Evolutionary conservation across 306 rosid genomes (phyloP), one percentile per base, ranked within the genome.

Genomic region (Elaeagnus macrophylla): DNA sequence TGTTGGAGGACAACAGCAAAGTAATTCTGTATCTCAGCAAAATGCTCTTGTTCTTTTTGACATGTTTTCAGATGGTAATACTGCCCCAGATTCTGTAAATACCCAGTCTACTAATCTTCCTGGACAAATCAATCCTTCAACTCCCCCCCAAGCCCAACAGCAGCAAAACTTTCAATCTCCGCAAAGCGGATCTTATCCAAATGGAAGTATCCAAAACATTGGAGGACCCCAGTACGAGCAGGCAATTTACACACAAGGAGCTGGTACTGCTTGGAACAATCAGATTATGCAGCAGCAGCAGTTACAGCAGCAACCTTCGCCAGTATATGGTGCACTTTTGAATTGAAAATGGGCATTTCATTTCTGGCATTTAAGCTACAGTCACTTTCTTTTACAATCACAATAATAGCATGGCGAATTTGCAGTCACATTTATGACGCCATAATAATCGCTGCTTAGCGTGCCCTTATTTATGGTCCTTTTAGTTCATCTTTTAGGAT

Each of bases 31-130:
- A 18, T 70, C 94, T 47, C 83, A 79, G 72, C 95, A 83, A 61
- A 93, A 83, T 61, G 90, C 96, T 57, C 85, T 93, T 62, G 88
- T 81, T 73, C 94, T 82, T 63, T 82, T 73, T 54, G 99, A 88
- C 73, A 75, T 83, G 94, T 77, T 82, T 62, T 75, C 95, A 25
- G 83, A 75, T 52, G 69, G 78, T 54, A 83, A 68, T 60, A 78
- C 54, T 53, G 68, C 40, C 39, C 62, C 80, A 3, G 56, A 57
- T 71, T 20, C 93, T 46, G 61, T 67, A 40, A 81, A 71, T 62
- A 56, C 75, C 65, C 87, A 78, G 54, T 56, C 84, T 53, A 54
- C 53, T 67, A 74, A 77, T 76, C 67, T 43, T 60, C 66, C 57
- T 20, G 77, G 71, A 60, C 88, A 78, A 62, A 56, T 67, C 56